Base-by-base conservation (phyloP, 2,329 filamentous ascomycete genomes). In the Stagonosporopsis vannaccii region DNA sequence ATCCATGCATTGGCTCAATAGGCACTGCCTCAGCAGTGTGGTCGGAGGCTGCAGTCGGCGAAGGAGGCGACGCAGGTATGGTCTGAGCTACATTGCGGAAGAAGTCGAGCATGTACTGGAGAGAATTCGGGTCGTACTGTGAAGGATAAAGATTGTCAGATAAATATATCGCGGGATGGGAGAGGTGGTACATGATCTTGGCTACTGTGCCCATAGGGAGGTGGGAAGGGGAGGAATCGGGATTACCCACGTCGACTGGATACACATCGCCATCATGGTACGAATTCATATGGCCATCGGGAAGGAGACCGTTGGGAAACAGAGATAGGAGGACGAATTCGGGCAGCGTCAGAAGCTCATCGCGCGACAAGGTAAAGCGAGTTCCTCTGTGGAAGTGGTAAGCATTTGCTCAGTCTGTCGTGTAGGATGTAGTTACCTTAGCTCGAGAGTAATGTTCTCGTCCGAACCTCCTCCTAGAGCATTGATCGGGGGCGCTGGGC, bases 101-200 rank as follows among this genome's bases (percentile, higher is more conserved):
- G 79, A 99, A 99, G 70, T 97, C 94, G 63, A 99, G 86, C 95
- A 99, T 99, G 80, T 98, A 99, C 79, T 98, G 92, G 51, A 99
- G 86, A 43, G 94, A 98, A 49, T 89, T 88, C 22, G 95, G 94
- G 77, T 99, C 95, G 80, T 98, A 99, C 95, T 99, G 80, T 67
- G 78, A 79, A 67, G 58, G 68, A 77, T 80, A 83, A 56, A 79
- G 72, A 70, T 79, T 79, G 81, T 84, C 82, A 84, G 82, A 84
- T 80, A 82, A 75, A 68, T 82, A 82, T 80, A 82, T 75, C 76
- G 71, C 66, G 63, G 73, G 69, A 61, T 81, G 80, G 63, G 71
- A 75, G 57, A 82, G 75, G 59, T 73, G 70, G 57, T 63, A 76
- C 51, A 75, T 58, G 30, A 81, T 77, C 52, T 76, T 75, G 56